Evolutionary conservation across 345 rosid species (phyloP).

Genomic region (Citrus glauca): DNA sequence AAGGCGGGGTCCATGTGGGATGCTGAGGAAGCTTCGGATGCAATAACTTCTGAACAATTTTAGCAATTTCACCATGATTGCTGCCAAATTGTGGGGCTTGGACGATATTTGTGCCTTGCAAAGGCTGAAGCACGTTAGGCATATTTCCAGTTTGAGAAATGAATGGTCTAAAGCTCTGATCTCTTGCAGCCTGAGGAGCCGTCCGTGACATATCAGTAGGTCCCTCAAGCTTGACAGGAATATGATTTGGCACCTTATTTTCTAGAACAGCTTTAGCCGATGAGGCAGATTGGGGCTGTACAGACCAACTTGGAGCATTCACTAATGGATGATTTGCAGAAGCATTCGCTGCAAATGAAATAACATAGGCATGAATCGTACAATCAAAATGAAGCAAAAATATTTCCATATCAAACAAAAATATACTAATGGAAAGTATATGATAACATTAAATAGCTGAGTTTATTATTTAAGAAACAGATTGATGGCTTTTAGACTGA

Average conservation of each 20-base stretch:
- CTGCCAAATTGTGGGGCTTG: conserved; percentile 39
- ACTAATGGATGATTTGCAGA: conserved; percentile 43
- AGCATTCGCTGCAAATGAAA: conserved; percentile 49
- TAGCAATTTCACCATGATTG: conserved; percentile 68
- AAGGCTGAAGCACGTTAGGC: conserved; percentile 49
- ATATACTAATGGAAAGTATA: not conserved
- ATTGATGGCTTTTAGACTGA: not conserved
- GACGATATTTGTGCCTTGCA: conserved; percentile 45
- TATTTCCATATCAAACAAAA: not conserved
- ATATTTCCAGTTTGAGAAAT: conserved; percentile 49
- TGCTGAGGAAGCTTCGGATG: conserved; percentile 55
- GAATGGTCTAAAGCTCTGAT: conserved; percentile 58
- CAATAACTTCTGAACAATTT: conserved; percentile 61
- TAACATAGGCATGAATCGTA: not conserved
- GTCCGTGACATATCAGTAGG: conserved; percentile 32
- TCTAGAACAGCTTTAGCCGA: conserved; percentile 44
- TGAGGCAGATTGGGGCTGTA: conserved; percentile 49
- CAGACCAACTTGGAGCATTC: conserved; percentile 69
- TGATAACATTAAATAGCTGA: not conserved
- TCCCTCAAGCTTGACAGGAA: conserved; percentile 42
- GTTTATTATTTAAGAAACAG: not conserved
- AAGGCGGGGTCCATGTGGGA: conserved; percentile 90
- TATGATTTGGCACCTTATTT: conserved; percentile 49
- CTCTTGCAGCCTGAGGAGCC: conserved; percentile 45
- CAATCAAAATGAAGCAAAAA: not conserved